These are phyloP conservation scores for Paramyrothecium sp. DNA, from an alignment of 2,329 filamentous ascomycete genomes.

Conservation along the genomic window DNA sequence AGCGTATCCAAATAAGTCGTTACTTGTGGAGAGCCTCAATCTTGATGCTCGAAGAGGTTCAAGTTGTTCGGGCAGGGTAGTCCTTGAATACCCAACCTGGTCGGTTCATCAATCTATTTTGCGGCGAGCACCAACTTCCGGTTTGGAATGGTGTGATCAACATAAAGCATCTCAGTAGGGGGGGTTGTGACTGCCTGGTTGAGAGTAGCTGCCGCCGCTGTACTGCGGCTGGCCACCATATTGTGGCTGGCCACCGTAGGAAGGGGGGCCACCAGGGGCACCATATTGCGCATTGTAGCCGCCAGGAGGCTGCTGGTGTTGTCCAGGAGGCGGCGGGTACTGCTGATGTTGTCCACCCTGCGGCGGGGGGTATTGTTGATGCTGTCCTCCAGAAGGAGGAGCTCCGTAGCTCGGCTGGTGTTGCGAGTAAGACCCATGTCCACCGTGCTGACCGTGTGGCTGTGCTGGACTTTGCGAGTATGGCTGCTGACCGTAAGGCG, in stretches of 20 bases:
- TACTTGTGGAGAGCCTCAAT: not conserved
- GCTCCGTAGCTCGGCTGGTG: slow-evolving; percentile 18
- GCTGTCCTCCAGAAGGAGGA: slow-evolving; percentile 9
- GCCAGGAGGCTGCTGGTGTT: not conserved
- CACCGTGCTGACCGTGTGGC: slow-evolving; percentile 21
- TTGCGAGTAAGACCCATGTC: slow-evolving; percentile 13
- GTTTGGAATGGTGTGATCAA: not conserved
- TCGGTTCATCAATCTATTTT: not conserved
- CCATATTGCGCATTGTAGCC: not conserved
- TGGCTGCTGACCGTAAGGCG: slow-evolving; percentile 13
- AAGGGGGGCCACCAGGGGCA: slow-evolving; percentile 13
- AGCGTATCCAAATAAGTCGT: not conserved
- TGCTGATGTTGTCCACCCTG: not conserved
- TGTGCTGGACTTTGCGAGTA: slow-evolving; percentile 18
- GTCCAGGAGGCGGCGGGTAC: not conserved
- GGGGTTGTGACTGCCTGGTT: slow-evolving; percentile 16
- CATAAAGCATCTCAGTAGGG: slow-evolving; percentile 15
- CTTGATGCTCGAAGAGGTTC: not conserved
- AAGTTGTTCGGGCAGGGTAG: too few species aligned
- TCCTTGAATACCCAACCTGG: not conserved
- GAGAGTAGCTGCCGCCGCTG: slow-evolving; percentile 28
- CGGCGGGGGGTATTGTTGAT: not conserved
- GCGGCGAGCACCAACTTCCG: not conserved
- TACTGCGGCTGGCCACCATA: slow-evolving; percentile 23
- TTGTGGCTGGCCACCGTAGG: slow-evolving; percentile 24